These are phyloP conservation scores for Malassezia psittaci DNA, from an alignment of 1,284 basidiomycete genomes.

Conservation along the genomic window DNA sequence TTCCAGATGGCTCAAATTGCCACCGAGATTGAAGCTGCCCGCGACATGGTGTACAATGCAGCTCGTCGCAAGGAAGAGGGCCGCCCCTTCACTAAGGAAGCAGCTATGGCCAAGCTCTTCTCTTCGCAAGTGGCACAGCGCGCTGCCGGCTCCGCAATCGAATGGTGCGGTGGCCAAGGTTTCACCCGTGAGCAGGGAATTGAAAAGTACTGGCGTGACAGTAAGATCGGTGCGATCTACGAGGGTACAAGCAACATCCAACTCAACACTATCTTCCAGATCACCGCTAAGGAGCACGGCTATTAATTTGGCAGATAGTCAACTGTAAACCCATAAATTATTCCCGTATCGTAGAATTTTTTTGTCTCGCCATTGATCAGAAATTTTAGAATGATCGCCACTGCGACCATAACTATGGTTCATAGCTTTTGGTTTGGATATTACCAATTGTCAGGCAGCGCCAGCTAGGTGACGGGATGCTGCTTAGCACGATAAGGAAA, in stretches of 20 bases:
- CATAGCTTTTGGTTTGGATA: too few species aligned
- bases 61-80: slow-evolving; percentile 87
- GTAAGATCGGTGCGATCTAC: slow-evolving; percentile 69
- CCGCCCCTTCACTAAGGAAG: slow-evolving; percentile 81
- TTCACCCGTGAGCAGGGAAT: slow-evolving; percentile 75
- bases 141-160: slow-evolving; percentile 79
- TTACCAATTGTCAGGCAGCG: too few species aligned
- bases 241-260: slow-evolving; percentile 79
- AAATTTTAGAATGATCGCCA: too few species aligned
- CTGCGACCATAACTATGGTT: too few species aligned
- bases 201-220: slow-evolving; percentile 73
- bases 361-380: background rate
- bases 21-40: slow-evolving; percentile 81
- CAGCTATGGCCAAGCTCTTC: slow-evolving; percentile 84
- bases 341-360: background rate
- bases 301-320: slow-evolving; percentile 7
- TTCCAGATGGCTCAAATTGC: slow-evolving; percentile 82
- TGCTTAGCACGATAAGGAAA: too few species aligned
- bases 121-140: slow-evolving; percentile 77
- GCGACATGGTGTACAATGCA: slow-evolving; percentile 89
- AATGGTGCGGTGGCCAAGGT: slow-evolving; percentile 91
- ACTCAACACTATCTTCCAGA: slow-evolving; percentile 83
- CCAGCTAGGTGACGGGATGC: too few species aligned
- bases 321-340: background rate
- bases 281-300: slow-evolving; percentile 32